Evolutionary conservation across 768 basidiomycete genomes (phyloP).

Genomic region (Russula earlei): DNA sequence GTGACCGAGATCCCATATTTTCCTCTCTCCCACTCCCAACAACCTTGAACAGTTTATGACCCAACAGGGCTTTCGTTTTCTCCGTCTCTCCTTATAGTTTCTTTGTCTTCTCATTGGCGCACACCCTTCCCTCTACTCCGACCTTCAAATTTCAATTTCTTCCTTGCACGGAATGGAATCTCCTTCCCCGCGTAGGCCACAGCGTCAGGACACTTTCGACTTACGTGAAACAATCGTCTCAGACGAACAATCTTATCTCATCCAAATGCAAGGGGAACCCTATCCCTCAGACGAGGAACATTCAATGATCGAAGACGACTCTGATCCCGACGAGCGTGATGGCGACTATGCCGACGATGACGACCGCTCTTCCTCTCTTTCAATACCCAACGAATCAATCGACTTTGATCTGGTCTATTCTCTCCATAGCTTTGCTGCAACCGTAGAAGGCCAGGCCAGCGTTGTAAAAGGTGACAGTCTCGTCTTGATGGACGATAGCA

Average conservation of each 20-base stretch:
- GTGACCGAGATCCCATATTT: too few species aligned
- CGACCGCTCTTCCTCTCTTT: conserved; percentile 72
- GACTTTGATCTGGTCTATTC: conserved; percentile 90
- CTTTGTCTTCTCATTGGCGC: not conserved
- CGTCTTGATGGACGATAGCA: conserved; percentile 94
- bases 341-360: conserved; percentile 64
- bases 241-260: conserved; percentile 41
- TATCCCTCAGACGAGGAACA: conserved; percentile 64
- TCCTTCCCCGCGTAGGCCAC: conserved; percentile 3
- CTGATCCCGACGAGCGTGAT: conserved; percentile 61
- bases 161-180: conserved; percentile 1
- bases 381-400: conserved; percentile 85
- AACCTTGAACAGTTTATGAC: not conserved
- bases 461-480: conserved; percentile 98
- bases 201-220: conserved; percentile 59
- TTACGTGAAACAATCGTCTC: conserved; percentile 52
- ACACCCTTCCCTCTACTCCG: not conserved
- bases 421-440: conserved; percentile 94
- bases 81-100: not conserved
- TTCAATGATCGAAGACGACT: conserved; percentile 80
- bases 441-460: conserved; percentile 96
- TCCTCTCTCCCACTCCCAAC: not conserved
- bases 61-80: not conserved
- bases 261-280: conserved; percentile 40
- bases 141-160: not conserved